These are phyloP conservation scores for Gaeumannomyces tritici DNA, from an alignment of 2,329 filamentous ascomycete species.

Conservation along the genomic window DNA sequence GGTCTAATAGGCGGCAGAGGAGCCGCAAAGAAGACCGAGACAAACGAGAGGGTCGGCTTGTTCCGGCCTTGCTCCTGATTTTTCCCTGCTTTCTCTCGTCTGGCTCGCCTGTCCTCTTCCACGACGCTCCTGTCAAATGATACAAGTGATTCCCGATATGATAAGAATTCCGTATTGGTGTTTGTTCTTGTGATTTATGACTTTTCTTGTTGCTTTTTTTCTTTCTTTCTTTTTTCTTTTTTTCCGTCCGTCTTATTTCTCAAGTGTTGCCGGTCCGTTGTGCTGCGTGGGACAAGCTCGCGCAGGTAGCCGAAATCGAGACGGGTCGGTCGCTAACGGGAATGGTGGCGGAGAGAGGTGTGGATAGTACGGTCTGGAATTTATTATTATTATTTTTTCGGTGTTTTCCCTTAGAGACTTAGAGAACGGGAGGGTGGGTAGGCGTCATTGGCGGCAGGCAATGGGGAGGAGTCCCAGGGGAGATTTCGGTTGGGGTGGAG, in stretches of 20 bases:
- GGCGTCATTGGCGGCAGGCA: neutral
- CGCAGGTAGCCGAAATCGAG: neutral
- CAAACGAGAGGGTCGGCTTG: neutral
- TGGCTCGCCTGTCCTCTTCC: neutral
- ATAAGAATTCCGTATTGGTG: neutral
- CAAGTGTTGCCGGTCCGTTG: neutral
- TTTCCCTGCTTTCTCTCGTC: neutral
- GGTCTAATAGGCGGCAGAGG: neutral
- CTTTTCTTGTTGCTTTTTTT: neutral
- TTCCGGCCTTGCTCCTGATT: neutral
- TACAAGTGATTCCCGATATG: neutral
- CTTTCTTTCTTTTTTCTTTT: neutral
- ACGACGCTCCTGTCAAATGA: neutral
- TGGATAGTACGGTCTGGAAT: neutral
- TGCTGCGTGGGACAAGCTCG: neutral
- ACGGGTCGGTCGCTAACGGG: neutral
- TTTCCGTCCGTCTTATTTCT: neutral
- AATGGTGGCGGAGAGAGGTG: neutral
- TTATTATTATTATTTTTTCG: neutral
- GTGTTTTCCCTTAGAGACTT: neutral
- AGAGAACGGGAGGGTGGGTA: neutral
- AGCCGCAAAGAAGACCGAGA: neutral
- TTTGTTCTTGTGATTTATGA: neutral
- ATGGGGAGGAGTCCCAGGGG: neutral
- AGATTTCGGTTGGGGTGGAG: neutral